Evolutionary conservation across 371 early-diverging fungal species (phyloP), one percentile per base, ranked within the genome.

Genomic region (Mucor saturninus): DNA sequence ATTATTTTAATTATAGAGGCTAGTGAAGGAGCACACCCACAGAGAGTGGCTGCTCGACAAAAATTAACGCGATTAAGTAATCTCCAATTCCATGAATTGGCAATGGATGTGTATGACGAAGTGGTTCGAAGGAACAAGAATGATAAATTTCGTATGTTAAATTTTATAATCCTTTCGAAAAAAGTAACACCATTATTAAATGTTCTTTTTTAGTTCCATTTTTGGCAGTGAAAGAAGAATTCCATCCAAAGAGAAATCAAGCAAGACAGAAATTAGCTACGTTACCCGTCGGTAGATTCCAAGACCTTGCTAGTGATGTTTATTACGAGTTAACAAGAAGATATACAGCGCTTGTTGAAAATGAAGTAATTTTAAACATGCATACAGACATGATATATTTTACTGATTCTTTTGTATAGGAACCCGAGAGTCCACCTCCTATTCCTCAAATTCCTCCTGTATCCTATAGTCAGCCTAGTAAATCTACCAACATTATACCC

Each of bases 191-290:
- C 10, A 28, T 28, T 9, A 28, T 48, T 48, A 21, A 21, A 21
- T 21, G 21, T 42, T 42, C 35, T n/a, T 31, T 14, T 46, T 28
- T 73, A 93, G 95, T 90, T 7, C 95, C 97, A 2, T 96, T 93
- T 74, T 77, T 97, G 38, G 88, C 91, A 10, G 88, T 93, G 37
- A 80, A 87, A 28, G 87, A 89, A 71, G 89, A 90, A 39, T 96
- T 90, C 71, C 96, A 95, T 72, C 95, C 93, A 9, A 94, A 95
- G 73, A 85, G 97, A 55, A 97, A 97, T 79, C 97, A 96, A 71
- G 98, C 97, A 7, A 86, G 98, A 30, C 96, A 96, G 71, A 97
- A 97, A 69, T 83, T 97, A n/a, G 95, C 96, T 30, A 95, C 96
- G 0, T 84, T 97, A 9, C 91, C 94, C 5, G 82, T 77, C 52